phyloP scores from a whole-genome alignment of 768 basidiomycete genomes.

The Astraeus odoratus region DNA sequence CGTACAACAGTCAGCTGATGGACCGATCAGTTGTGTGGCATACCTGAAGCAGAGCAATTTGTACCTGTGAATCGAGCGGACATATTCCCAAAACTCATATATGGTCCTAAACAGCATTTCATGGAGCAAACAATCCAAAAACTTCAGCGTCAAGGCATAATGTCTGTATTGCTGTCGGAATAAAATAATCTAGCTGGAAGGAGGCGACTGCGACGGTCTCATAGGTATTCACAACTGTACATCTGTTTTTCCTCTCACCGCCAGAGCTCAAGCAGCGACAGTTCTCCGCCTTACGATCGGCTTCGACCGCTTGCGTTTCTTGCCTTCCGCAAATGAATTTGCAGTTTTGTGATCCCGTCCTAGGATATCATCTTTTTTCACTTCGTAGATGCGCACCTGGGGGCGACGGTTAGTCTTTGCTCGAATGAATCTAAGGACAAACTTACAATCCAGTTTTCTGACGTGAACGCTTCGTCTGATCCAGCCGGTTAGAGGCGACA shows the following conservation, averaged over 20 bases:
- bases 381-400: constrained; percentile 87
- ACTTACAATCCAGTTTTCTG: constrained; percentile 98
- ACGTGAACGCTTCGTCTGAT: constrained; percentile 94
- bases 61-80: no score
- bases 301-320: constrained; percentile 81
- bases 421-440: background rate
- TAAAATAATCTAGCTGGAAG: no score
- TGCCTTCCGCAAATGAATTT: constrained; percentile 78
- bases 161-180: no score
- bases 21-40: no score
- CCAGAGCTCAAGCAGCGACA: constrained; percentile 10
- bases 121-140: no score
- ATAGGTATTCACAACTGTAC: background rate
- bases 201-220: background rate
- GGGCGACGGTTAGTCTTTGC: background rate
- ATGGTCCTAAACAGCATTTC: no score
- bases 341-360: constrained; percentile 88
- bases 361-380: constrained; percentile 88
- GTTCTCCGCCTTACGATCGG: constrained; percentile 54
- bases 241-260: constrained; percentile 5
- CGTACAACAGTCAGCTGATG: no score
- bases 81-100: no score
- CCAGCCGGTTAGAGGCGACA: constrained; percentile 1
- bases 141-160: no score
- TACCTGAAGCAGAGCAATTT: no score